Evolutionary conservation across 176 grass and related monocot species (phyloP).

Genomic region (Carex parvula): DNA sequence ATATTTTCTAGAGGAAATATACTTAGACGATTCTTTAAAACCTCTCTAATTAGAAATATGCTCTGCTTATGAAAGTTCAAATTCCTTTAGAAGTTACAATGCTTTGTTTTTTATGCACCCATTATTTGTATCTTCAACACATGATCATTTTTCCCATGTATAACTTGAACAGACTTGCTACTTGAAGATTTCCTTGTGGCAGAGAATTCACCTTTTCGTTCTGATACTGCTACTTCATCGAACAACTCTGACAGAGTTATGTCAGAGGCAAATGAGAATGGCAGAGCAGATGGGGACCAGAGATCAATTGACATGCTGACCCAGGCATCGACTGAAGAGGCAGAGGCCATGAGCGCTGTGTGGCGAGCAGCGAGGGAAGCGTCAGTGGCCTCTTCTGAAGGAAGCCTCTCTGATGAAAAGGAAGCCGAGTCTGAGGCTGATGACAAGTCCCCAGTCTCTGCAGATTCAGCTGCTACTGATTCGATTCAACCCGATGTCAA

Average conservation of each 20-base stretch:
- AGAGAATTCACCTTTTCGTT: constrained; percentile 77
- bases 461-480: constrained; percentile 54
- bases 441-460: constrained; percentile 55
- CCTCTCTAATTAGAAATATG: not conserved
- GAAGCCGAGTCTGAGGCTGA: constrained; percentile 61
- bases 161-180: constrained; percentile 66
- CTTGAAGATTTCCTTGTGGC: constrained; percentile 90
- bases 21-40: not conserved
- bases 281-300: constrained; percentile 54
- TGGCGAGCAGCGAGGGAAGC: constrained; percentile 94
- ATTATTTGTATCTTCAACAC: not conserved
- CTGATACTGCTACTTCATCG: constrained; percentile 57
- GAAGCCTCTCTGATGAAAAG: constrained; percentile 81
- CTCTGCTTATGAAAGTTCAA: not conserved
- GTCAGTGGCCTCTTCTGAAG: constrained; percentile 71
- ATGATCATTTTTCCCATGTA: constrained; percentile 1
- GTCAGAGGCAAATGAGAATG: constrained; percentile 50
- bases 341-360: constrained; percentile 92
- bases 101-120: not conserved
- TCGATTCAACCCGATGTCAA: constrained; percentile 76
- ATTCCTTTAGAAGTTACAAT: not conserved
- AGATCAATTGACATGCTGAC: constrained; percentile 93
- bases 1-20: not conserved
- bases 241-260: constrained; percentile 49
- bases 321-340: constrained; percentile 87